Evolutionary conservation across 2,329 filamentous ascomycete species (phyloP), one percentile per base, ranked within the genome.

Genomic region (Hawksworthiomyces lignivorus): DNA sequence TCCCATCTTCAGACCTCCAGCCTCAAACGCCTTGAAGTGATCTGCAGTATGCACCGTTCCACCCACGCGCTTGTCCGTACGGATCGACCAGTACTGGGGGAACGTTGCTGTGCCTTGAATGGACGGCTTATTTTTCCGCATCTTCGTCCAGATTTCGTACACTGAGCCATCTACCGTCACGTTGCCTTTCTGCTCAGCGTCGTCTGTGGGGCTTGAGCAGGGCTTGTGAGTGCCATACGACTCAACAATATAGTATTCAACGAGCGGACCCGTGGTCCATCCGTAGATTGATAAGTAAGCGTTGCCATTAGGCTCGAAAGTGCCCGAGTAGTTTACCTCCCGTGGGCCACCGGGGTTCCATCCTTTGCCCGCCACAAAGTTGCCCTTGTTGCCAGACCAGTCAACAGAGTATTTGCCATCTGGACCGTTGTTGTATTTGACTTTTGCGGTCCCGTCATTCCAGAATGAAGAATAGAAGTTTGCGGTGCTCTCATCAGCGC

Each of bases 281-380:
- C 47, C 47, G 45, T 49, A 49, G 18, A 49, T 30, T 20, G 45
- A 38, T 15, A 47, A 39, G 30, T 49, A 49, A 26, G 70, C 61
- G 61, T 74, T 73, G 47, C 69, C 69, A 43, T 60, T 62, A 41
- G 67, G 63, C 43, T 54, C 61, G 62, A 66, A 75, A 28, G 57
- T 60, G 30, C 65, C 72, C 11, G 57, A 61, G 62, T 72, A 75
- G 47, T 57, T 66, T 54, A 76, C 72, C 40, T 58, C 62, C 46
- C 70, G 51, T 44, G 49, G 52, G 36, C 48, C 52, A 31, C 64
- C 65, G 19, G 64, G 60, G 41, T 62, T 67, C 69, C 68, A 73
- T 22, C 70, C 75, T 58, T 77, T 78, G 45, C 74, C 75, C 46
- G 62, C 71, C 32, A 76, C 72, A 41, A 75, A 72, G 62, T 76